Evolutionary conservation across 164 flowering plant genomes (phyloP), one percentile per base, ranked within the genome.

Genomic region (Vitis labrusca): DNA sequence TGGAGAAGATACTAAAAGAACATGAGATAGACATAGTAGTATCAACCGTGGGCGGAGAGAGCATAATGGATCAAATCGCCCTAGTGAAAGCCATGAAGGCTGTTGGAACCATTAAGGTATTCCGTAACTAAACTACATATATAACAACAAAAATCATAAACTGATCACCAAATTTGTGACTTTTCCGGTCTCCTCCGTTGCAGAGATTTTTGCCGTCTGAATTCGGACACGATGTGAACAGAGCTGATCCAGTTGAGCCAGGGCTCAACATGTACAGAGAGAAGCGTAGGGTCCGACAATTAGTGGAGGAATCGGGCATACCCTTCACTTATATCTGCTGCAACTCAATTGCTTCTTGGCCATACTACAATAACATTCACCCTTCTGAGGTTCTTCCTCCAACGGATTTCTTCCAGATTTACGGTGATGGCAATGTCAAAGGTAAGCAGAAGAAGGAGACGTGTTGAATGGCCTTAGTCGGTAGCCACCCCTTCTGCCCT

Each of bases 141-240:
- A 23, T 23, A 23, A 23, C 27, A 23, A 23, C 27, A 23, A 23
- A 23, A 23, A 37, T 37, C 7, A 37, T 37, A 37, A 37, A 37
- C 44, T 37, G 0, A 37, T 37, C 7, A 37, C 44, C 5, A 6
- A 37, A 37, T 37, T 37, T 6, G 6, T 37, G 32, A 11, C 16
- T n/a, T n/a, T 57, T 3, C 50, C 47, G 29, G 14, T 27, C 13
- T 58, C 9, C 49, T 19, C n/a, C 19, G 5, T 14, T 64, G 69
- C 81, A 90, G 95, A 84, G 92, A 64, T 88, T 88, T 74, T 68
- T 90, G 81, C 91, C 95, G 1, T 90, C 95, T 8, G 92, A 90
- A 63, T 90, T 90, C 50, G 95, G 95, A 50, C 92, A 88, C 60
- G 95, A 88, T 63, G 76, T 90, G 56, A 89, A 87, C 69, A 74